A percentile compares a stretch with the other conserved stretches of the same genome.
Evolutionary conservation across 2,329 filamentous ascomycete genomes (phyloP).

Genomic region (Chrysosphaeria jannelii): DNA sequence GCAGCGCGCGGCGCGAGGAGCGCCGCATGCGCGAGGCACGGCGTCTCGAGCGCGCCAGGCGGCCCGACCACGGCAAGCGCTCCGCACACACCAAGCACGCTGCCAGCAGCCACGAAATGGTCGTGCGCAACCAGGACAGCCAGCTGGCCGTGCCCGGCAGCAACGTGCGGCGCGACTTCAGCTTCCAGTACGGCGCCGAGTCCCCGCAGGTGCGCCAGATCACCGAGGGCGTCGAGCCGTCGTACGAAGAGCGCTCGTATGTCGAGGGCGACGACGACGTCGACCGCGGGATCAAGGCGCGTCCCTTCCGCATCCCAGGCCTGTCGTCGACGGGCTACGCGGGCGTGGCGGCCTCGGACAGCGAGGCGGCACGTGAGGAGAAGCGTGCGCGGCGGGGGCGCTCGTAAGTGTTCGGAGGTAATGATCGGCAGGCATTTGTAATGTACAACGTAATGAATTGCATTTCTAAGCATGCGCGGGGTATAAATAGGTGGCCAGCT

Average conservation of each 20-base stretch:
- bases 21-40: constrained; percentile 26
- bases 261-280: constrained; percentile 8
- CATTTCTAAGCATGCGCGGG: too few relatives aligned
- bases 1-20: constrained; percentile 18
- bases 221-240: constrained; percentile 7
- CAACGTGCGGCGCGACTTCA: constrained; percentile 16
- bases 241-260: constrained; percentile 7
- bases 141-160: too few relatives aligned
- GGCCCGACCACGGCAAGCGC: constrained; percentile 4
- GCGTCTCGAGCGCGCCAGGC: constrained; percentile 17
- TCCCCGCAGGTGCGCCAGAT: constrained; percentile 7
- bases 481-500: too few relatives aligned
- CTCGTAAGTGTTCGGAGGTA: too few relatives aligned
- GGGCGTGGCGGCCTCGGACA: constrained; percentile 6
- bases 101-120: too few relatives aligned
- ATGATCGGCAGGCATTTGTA: too few relatives aligned
- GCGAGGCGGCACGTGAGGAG: constrained; percentile 12
- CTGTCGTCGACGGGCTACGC: constrained; percentile 10
- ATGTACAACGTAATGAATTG: too few relatives aligned
- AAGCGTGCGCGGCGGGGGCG: constrained; percentile 12
- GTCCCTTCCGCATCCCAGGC: constrained; percentile 23
- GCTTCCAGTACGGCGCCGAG: constrained; percentile 17
- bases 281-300: constrained; percentile 25
- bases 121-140: too few relatives aligned
- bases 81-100: not conserved